phyloP scores from a whole-genome alignment of 768 basidiomycete species.

The Agaricus sinodeliciosus region DNA sequence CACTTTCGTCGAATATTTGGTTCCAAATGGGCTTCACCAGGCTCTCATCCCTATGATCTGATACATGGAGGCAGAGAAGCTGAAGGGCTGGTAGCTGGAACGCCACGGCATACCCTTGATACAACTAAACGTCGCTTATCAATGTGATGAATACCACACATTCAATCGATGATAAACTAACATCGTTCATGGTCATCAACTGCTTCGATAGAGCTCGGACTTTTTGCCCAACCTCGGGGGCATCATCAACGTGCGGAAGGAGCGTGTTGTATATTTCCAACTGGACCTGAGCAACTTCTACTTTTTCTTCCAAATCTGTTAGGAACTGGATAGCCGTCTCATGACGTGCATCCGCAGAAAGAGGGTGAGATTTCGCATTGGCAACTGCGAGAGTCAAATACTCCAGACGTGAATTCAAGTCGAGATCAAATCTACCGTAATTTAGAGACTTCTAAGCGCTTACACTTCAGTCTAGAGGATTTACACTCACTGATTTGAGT shows the following conservation, averaged over 20 bases:
- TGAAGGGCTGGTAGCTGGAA: constrained; percentile 81
- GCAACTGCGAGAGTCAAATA: constrained; percentile 92
- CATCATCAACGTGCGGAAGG: constrained; percentile 52
- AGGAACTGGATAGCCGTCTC: constrained; percentile 93
- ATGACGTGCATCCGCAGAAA: constrained; percentile 68
- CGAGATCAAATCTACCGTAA: constrained; percentile 49
- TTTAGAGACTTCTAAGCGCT: not conserved
- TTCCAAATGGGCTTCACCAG: constrained; percentile 86
- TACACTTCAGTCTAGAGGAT: not conserved
- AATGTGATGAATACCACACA: constrained; percentile 3
- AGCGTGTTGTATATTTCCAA: constrained; percentile 79
- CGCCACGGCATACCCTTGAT: constrained; percentile 80
- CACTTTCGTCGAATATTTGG: constrained; percentile 77
- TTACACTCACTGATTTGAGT: constrained; percentile 67
- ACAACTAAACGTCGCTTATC: constrained; percentile 49
- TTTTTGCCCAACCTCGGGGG: constrained; percentile 55
- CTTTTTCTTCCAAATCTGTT: constrained; percentile 91
- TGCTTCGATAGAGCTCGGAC: constrained; percentile 51
- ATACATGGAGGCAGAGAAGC: constrained; percentile 86
- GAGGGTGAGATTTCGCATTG: constrained; percentile 92
- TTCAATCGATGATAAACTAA: constrained; percentile 26
- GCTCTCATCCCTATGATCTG: constrained; percentile 83
- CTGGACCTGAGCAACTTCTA: constrained; percentile 96
- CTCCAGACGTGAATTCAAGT: constrained; percentile 74
- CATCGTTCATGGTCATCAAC: constrained; percentile 81